Evolutionary conservation across 2,329 filamentous ascomycete genomes (phyloP), one percentile per base, ranked within the genome.

Genomic region (Colletotrichum sp.): DNA sequence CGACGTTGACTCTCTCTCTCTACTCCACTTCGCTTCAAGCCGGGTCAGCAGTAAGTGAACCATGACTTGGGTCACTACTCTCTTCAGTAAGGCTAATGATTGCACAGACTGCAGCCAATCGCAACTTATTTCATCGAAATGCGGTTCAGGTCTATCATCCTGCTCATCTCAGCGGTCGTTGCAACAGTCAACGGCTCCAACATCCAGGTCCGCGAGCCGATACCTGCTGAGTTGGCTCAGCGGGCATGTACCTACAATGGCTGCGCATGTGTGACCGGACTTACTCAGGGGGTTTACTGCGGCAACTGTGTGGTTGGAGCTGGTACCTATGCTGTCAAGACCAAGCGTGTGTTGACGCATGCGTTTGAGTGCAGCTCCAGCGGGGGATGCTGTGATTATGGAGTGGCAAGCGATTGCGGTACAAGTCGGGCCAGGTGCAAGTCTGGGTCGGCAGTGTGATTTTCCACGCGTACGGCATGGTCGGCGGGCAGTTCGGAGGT

Each of bases 341-440:
- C 78, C 13, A 80, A 80, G 78, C 70, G 79, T 16, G 75, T 79
- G 16, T 24, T 32, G 8, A 71, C 34, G 6, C 78, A 81, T 52
- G 73, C 78, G 3, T 81, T 77, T 64, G 78, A 81, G 75, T 81
- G 79, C 71, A 77, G 68, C 28, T 55, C 78, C 7, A 63, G 43
- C 10, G 80, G 80, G 5, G 77, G 57, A 6, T 81, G 80, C 72
- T 81, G 79, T 34, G 73, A 76, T 12, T 80, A 80, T 34, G 79
- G 79, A 21, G 55, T 21, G 4, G 79, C 75, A 1, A 77, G 60
- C 21, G 78, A 79, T 34, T 79, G 77, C 39, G 79, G 77, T 13
- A 76, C 69, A 24, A 64, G 28, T 14, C 59, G 43, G 14, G 76
- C 69, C 18, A 48, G 75, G 43, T 77, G 68, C 36, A 71, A 61